Percentiles rank a stretch among this genome's conserved stretches.
Conservation (phyloP, 768 basidiomycete genomes). For the Naematelia aurantialba region DNA sequence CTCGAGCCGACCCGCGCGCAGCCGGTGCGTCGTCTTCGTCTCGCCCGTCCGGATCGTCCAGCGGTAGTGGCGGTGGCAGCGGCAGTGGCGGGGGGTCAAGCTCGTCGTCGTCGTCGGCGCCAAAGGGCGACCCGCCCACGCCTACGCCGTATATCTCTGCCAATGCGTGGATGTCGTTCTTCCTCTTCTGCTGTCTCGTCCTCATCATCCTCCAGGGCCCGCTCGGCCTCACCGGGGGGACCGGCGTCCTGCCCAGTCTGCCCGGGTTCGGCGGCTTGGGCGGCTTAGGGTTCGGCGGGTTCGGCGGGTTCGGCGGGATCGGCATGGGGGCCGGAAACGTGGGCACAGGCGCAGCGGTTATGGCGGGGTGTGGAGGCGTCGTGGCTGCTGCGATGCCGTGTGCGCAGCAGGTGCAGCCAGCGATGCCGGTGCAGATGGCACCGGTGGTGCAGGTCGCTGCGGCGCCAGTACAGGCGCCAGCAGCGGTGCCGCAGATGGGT, state of each 20-base stretch:
- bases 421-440: slow-evolving; percentile 7
- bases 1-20: slow-evolving; percentile 5
- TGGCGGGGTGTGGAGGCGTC: slow-evolving; percentile 33
- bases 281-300: not conserved
- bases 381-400: slow-evolving; percentile 33
- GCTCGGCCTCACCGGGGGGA: slow-evolving; percentile 28
- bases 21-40: not conserved
- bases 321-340: too few relatives aligned
- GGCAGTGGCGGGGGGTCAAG: not conserved
- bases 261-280: slow-evolving; percentile 2
- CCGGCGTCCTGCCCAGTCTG: slow-evolving; percentile 8
- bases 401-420: not conserved
- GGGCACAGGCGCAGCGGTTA: too few relatives aligned
- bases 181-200: slow-evolving; percentile 42
- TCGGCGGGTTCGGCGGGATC: slow-evolving; percentile 15
- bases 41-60: not conserved
- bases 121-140: slow-evolving; percentile 15
- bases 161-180: slow-evolving; percentile 45
- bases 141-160: slow-evolving; percentile 32
- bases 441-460: slow-evolving; percentile 8
- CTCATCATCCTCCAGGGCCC: slow-evolving; percentile 46
- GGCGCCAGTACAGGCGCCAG: slow-evolving; percentile 10
- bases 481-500: slow-evolving; percentile 34
- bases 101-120: slow-evolving; percentile 16
- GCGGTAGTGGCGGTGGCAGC: not conserved